A percentile compares a stretch with the other conserved stretches of the same genome.
phyloP scores from a whole-genome alignment of 352 stramenopile species.

The Vaucheria bursata region DNA sequence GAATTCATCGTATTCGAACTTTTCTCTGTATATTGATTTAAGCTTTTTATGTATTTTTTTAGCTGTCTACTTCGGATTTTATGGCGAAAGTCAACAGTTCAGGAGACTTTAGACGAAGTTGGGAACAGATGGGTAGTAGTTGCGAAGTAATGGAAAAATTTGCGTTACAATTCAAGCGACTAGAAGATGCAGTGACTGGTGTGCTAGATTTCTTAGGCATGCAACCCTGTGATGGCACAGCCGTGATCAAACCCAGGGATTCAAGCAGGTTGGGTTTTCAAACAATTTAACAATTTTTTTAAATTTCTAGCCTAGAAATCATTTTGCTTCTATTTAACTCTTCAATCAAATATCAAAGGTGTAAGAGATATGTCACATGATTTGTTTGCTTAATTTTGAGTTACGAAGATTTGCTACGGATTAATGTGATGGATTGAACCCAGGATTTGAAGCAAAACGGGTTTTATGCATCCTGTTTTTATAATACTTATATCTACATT shows the following conservation, averaged over 20 bases:
- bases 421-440: not conserved
- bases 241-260: conserved; percentile 52
- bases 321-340: not conserved
- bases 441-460: too few relatives aligned
- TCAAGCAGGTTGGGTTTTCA: conserved; percentile 30
- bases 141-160: conserved; percentile 92
- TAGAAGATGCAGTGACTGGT: conserved; percentile 84
- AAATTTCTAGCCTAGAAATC: not conserved
- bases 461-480: too few relatives aligned
- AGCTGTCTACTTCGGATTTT: conserved; percentile 66
- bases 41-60: too few relatives aligned
- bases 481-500: too few relatives aligned
- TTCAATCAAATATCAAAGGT: not conserved
- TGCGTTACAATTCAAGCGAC: conserved; percentile 81
- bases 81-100: conserved; percentile 86
- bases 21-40: too few relatives aligned
- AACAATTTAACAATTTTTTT: not conserved
- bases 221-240: conserved; percentile 90
- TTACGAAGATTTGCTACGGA: not conserved
- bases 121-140: conserved; percentile 83
- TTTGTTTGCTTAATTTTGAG: not conserved
- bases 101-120: conserved; percentile 89
- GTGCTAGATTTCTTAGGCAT: conserved; percentile 94
- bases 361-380: not conserved
- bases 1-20: too few relatives aligned